phyloP scores from a whole-genome alignment of 768 basidiomycete genomes.

The Trametes cingulata region DNA sequence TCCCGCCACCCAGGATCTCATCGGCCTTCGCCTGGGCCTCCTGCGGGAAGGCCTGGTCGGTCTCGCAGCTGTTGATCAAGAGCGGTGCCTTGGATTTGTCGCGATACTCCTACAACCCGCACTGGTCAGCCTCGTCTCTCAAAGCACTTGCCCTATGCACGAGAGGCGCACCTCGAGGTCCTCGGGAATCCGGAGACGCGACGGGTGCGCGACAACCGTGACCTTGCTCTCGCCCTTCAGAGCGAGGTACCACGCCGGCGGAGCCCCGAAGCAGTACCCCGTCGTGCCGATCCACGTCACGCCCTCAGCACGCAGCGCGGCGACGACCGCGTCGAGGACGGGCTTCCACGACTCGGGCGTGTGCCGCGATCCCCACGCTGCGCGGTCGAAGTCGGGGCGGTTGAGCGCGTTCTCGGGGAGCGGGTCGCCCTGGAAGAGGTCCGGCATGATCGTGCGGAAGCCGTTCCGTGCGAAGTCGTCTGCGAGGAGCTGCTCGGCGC shows the following conservation, averaged over 20 bases:
- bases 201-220: constrained; percentile 48
- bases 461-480: constrained; percentile 38
- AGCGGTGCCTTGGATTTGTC: constrained; percentile 39
- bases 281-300: constrained; percentile 42
- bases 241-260: constrained; percentile 48
- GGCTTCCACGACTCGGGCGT: constrained; percentile 36
- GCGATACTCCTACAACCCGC: constrained; percentile 33
- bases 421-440: constrained; percentile 32
- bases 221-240: constrained; percentile 42
- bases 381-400: constrained; percentile 29
- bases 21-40: constrained; percentile 38
- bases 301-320: constrained; percentile 39
- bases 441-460: constrained; percentile 31
- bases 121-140: background rate
- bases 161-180: constrained; percentile 38
- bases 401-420: constrained; percentile 14
- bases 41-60: constrained; percentile 35
- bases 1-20: constrained; percentile 39
- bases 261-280: constrained; percentile 47
- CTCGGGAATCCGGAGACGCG: constrained; percentile 38
- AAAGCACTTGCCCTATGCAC: background rate
- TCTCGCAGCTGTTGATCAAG: constrained; percentile 44
- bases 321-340: constrained; percentile 39
- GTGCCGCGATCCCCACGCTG: constrained; percentile 39
- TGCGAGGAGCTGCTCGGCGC: constrained; percentile 28